Evolutionary conservation across 2,329 filamentous ascomycete genomes (phyloP).

Genomic region (Exophiala aquamarina): DNA sequence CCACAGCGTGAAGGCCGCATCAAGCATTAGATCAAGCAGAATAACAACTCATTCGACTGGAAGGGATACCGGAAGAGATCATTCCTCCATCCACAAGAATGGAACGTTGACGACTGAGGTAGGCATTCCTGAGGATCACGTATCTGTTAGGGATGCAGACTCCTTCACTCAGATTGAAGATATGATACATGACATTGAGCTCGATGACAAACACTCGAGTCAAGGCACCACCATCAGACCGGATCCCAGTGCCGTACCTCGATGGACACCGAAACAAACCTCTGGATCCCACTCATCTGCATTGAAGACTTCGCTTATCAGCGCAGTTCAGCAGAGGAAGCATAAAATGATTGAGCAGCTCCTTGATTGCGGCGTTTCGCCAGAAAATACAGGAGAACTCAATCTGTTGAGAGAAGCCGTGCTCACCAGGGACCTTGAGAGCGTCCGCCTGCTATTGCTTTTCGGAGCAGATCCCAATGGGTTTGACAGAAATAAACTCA

Average conservation of each 20-base stretch:
- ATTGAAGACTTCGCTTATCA: conserved; percentile 50
- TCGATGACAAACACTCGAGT: conserved; percentile 42
- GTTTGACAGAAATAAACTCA: conserved; percentile 49
- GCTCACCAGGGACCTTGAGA: conserved; percentile 52
- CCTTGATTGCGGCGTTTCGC: conserved; percentile 57
- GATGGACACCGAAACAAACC: conserved; percentile 50
- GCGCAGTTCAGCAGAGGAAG: conserved; percentile 58
- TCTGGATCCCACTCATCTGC: conserved; percentile 44
- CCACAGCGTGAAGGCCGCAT: conserved; percentile 17
- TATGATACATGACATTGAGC: conserved; percentile 37
- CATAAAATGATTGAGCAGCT: conserved; percentile 59
- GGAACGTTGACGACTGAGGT: conserved; percentile 4
- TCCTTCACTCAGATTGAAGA: conserved; percentile 36
- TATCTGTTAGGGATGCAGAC: conserved; percentile 20
- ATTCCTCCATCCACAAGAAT: conserved; percentile 3
- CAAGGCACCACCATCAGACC: conserved; percentile 53
- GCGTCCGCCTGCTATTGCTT: conserved; percentile 55
- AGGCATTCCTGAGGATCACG: conserved; percentile 11
- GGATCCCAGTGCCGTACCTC: conserved; percentile 44
- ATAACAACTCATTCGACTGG: conserved; percentile 13
- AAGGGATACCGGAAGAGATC: conserved; percentile 6
- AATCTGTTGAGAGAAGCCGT: conserved; percentile 54
- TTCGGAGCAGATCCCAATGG: conserved; percentile 60
- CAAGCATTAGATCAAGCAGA: conserved; percentile 24
- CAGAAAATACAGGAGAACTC: conserved; percentile 48